Percentiles rank a stretch among this genome's conserved stretches.
These are phyloP conservation scores for Platanus orientalis DNA, from an alignment of 164 flowering plant genomes.

Conservation along the genomic window DNA sequence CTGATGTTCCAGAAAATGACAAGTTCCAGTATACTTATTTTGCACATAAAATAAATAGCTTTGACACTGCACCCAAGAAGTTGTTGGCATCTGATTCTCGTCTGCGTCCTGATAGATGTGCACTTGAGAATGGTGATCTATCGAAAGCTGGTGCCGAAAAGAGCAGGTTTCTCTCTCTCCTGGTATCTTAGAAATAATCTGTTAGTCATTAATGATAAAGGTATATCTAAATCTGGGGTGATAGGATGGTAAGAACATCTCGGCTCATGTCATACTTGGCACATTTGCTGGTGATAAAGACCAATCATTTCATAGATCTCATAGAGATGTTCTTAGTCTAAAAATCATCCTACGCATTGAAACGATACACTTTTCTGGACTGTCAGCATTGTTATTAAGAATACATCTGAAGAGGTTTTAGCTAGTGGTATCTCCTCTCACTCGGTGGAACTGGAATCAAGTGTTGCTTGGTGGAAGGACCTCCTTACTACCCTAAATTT, in stretches of 20 bases:
- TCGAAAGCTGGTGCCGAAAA: slow-evolving; percentile 72
- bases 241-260: neutral
- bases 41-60: slow-evolving; percentile 83
- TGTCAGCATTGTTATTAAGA: no score
- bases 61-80: slow-evolving; percentile 79
- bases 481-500: no score
- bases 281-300: no score
- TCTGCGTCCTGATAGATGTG: slow-evolving; percentile 82
- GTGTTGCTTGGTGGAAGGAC: no score
- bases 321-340: no score
- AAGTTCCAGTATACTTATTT: slow-evolving; percentile 79
- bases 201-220: neutral
- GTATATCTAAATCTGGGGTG: neutral
- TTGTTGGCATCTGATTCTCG: slow-evolving; percentile 84
- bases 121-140: slow-evolving; percentile 75
- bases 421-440: no score
- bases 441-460: no score
- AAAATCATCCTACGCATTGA: no score
- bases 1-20: slow-evolving; percentile 61
- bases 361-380: no score
- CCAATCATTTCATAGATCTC: no score
- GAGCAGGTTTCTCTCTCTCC: slow-evolving; percentile 51
- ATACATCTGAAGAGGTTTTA: no score
- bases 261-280: neutral
- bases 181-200: slow-evolving; percentile 1